Conservation (phyloP, 2,329 filamentous ascomycete species). For the Nectriaceae sp. region DNA sequence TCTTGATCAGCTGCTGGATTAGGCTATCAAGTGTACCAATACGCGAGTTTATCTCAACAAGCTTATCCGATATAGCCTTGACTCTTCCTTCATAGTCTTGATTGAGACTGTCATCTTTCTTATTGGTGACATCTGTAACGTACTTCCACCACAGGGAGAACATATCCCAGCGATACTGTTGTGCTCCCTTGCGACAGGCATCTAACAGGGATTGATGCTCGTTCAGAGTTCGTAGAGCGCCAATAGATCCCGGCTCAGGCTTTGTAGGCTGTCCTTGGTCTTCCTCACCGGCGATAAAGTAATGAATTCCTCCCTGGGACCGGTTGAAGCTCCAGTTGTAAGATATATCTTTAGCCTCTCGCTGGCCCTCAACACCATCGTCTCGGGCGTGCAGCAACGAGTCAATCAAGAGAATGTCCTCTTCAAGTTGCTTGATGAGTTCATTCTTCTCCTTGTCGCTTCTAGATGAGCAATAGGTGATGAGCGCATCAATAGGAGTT, state of each 20-base stretch:
- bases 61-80: too few relatives aligned
- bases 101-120: not conserved
- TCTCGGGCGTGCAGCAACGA: constrained; percentile 30
- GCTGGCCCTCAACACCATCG: constrained; percentile 34
- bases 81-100: too few relatives aligned
- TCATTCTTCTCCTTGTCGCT: constrained; percentile 16
- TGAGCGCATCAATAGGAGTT: constrained; percentile 40
- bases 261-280: constrained; percentile 3
- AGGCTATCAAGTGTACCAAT: too few relatives aligned
- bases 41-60: too few relatives aligned
- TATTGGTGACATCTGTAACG: constrained; percentile 24
- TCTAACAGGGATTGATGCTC: constrained; percentile 25
- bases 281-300: constrained; percentile 22
- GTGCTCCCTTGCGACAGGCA: constrained; percentile 12
- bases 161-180: constrained; percentile 39
- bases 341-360: constrained; percentile 30
- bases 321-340: constrained; percentile 34
- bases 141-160: constrained; percentile 46
- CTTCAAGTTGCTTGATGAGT: constrained; percentile 22
- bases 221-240: constrained; percentile 23
- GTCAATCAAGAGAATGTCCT: constrained; percentile 30
- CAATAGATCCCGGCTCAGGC: not conserved
- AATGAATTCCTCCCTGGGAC: constrained; percentile 28
- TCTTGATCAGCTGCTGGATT: not conserved
- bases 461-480: constrained; percentile 35